Conservation (phyloP, 1,284 basidiomycete genomes). For the Pseudozyma sp. region DNA sequence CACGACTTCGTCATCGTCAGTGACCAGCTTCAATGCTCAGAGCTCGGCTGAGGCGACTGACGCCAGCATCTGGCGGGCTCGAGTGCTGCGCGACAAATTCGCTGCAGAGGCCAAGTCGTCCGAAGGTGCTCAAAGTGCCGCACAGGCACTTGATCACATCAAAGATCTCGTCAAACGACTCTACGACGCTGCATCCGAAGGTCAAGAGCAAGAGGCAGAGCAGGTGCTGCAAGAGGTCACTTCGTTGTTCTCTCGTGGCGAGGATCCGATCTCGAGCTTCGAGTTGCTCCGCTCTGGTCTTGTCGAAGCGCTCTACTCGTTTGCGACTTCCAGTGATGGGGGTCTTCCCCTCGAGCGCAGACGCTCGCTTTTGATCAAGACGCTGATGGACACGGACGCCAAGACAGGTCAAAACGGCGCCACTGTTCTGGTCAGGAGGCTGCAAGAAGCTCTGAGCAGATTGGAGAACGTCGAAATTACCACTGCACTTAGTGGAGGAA, state of each 20-base stretch:
- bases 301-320: slow-evolving; percentile 85
- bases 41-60: slow-evolving; percentile 49
- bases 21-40: slow-evolving; percentile 29
- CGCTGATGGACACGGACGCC: slow-evolving; percentile 44
- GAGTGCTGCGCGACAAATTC: slow-evolving; percentile 56
- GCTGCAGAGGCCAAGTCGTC: slow-evolving; percentile 46
- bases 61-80: slow-evolving; percentile 63
- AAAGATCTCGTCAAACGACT: slow-evolving; percentile 48
- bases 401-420: slow-evolving; percentile 35
- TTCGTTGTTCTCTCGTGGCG: slow-evolving; percentile 79
- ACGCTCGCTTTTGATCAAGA: slow-evolving; percentile 44
- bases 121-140: slow-evolving; percentile 50
- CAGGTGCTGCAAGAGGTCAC: slow-evolving; percentile 80
- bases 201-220: slow-evolving; percentile 16
- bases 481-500: slow-evolving; percentile 45
- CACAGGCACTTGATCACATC: slow-evolving; percentile 59
- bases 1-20: slow-evolving; percentile 20
- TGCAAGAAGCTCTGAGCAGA: slow-evolving; percentile 66
- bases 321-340: slow-evolving; percentile 75
- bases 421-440: slow-evolving; percentile 48
- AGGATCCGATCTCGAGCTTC: slow-evolving; percentile 87
- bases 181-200: slow-evolving; percentile 71
- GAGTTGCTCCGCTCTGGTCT: slow-evolving; percentile 93
- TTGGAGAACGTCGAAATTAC: slow-evolving; percentile 63
- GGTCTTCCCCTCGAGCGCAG: slow-evolving; percentile 41